Evolutionary conservation across 2,329 filamentous ascomycete species (phyloP).

Genomic region (Amphichorda felina): DNA sequence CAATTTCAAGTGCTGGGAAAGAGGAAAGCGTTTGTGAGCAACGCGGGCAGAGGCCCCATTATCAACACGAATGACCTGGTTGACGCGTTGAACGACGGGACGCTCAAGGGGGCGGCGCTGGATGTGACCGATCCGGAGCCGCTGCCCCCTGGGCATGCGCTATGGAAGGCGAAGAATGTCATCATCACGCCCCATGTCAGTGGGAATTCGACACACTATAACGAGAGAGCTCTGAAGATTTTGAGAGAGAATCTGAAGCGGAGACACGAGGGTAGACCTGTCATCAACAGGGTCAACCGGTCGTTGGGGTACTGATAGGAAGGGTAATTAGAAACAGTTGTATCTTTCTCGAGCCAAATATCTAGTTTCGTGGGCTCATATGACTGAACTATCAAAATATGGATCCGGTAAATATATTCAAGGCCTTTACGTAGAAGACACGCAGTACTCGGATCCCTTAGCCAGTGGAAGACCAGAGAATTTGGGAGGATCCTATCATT

Average conservation of each 20-base stretch:
- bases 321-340: no score
- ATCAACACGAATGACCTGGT: conserved; percentile 45
- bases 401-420: no score
- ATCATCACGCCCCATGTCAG: conserved; percentile 47
- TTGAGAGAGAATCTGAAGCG: conserved; percentile 26
- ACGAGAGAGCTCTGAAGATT: conserved; percentile 26
- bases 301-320: conserved; percentile 20
- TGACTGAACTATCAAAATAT: no score
- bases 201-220: conserved; percentile 26
- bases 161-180: conserved; percentile 61
- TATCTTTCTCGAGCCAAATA: no score
- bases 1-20: conserved; percentile 34
- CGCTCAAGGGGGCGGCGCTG: conserved; percentile 52
- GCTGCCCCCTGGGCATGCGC: conserved; percentile 50
- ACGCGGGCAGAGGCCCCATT: conserved; percentile 53
- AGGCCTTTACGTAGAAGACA: no score
- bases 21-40: conserved; percentile 50
- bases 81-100: conserved; percentile 36
- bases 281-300: conserved; percentile 28
- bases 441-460: no score
- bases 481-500: no score
- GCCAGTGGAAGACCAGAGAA: no score
- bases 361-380: no score
- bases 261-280: conserved; percentile 20
- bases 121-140: conserved; percentile 77